phyloP scores from a whole-genome alignment of 1,284 basidiomycete species.

The Cutaneotrichosporon sp. region DNA sequence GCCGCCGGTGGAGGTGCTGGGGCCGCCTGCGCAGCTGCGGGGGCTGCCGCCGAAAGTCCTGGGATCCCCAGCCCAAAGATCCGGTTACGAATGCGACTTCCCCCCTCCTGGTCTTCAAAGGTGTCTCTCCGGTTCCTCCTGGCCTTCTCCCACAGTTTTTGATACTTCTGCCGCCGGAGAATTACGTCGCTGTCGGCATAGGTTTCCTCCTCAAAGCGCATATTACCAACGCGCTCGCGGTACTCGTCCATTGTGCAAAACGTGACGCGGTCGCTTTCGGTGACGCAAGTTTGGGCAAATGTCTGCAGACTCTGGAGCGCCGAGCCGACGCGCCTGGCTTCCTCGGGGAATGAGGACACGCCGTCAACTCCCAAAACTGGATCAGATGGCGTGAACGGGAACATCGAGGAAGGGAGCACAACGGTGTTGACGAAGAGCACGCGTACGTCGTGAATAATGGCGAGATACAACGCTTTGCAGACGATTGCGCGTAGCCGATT shows the following conservation, averaged over 20 bases:
- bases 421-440: neutral
- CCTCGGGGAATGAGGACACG: neutral
- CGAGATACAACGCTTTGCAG: neutral
- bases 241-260: slow-evolving; percentile 1
- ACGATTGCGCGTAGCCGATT: neutral
- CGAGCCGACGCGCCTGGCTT: neutral
- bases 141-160: neutral
- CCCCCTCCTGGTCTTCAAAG: neutral
- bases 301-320: neutral
- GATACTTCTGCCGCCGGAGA: neutral
- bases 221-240: neutral
- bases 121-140: neutral
- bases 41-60: too few species aligned
- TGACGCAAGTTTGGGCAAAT: neutral
- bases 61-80: too few species aligned
- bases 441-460: neutral
- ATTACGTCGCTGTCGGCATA: neutral
- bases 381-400: neutral
- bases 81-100: neutral
- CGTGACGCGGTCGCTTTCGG: neutral
- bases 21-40: too few species aligned
- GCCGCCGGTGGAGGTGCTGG: too few species aligned
- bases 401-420: neutral
- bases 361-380: neutral
- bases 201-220: neutral